Evolutionary conservation across 169 alveolate species (phyloP), one percentile per base, ranked within the genome.

Genomic region (Plasmodium inui): DNA sequence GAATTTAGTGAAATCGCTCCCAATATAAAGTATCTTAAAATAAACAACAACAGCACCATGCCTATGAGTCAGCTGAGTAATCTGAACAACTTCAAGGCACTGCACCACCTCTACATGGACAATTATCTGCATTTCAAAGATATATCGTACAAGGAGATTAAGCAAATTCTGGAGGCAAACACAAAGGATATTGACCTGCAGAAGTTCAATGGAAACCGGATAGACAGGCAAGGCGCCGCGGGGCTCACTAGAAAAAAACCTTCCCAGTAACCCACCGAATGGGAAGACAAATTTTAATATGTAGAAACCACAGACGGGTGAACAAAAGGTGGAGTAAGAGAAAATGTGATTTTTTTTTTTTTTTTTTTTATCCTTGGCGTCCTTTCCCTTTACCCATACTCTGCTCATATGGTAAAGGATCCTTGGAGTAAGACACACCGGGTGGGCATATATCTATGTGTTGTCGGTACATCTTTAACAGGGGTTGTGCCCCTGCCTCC

Each of bases 121-220:
- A 85, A 85, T 76, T 85, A 85, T 85, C 55, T 85, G 10, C 44
- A 85, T 17, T 85, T 85, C 26, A 85, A 85, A 8, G 93, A 85
- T 34, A 85, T 46, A 37, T 85, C 93, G 6, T 85, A 85, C 30
- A 70, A 74, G 55, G 93, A 85, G 50, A 37, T 85, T 5, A 85
- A 67, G 44, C 79, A 85, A 74, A 85, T 85, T 17, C 7, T 85
- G 14, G 26, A 53, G 28, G 28, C 53, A 22, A 85, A 85, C 79
- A 74, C 86, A 6, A 74, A 74, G 32, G 93, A 85, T 85, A 53
- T 85, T 53, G 61, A 50, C 41, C 67, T 85, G 79, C 37, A 50
- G 67, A 50, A 7, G 46, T 85, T 85, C 32, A 85, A 85, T 85
- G 93, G 93, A 22, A 85, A 73, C 12, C 74, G 19, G 28, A 71